phyloP scores from a whole-genome alignment of 345 rosid genomes.

The Citrus sp. region DNA sequence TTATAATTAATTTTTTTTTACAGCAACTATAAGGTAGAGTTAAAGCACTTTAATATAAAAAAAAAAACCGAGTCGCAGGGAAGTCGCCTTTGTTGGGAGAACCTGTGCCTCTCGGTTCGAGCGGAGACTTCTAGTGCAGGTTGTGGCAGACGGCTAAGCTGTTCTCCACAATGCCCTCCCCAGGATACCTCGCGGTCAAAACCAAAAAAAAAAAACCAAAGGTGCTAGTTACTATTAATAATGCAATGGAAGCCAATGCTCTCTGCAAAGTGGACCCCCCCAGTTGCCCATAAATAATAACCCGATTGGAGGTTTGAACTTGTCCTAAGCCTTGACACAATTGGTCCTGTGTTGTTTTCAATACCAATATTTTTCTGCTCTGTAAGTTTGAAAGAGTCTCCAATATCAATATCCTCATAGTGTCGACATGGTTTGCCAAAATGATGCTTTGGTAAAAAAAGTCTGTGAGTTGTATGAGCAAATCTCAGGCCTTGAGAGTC shows the following conservation, averaged over 20 bases:
- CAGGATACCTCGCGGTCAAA: too few relatives aligned
- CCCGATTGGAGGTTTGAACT: conserved; percentile 18
- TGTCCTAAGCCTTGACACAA: conserved; percentile 6
- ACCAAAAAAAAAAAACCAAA: not conserved
- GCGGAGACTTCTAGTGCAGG: too few relatives aligned
- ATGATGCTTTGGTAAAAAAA: conserved; percentile 49
- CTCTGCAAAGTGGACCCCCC: conserved; percentile 27
- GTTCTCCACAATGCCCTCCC: too few relatives aligned
- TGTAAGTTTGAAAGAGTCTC: not conserved
- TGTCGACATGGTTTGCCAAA: conserved; percentile 86
- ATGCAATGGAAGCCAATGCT: not conserved
- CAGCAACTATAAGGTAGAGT: too few relatives aligned
- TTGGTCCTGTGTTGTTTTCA: not conserved
- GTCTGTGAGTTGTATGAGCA: conserved; percentile 54
- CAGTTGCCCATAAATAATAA: conserved; percentile 32
- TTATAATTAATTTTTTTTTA: too few relatives aligned
- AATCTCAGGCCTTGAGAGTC: conserved; percentile 63
- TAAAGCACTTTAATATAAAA: too few relatives aligned
- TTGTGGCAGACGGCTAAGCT: too few relatives aligned
- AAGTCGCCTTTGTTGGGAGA: too few relatives aligned
- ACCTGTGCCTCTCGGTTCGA: too few relatives aligned
- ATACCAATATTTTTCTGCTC: not conserved
- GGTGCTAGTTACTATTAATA: not conserved
- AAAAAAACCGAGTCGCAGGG: too few relatives aligned
- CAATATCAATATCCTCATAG: conserved; percentile 27